Evolutionary conservation across 2,329 filamentous ascomycete species (phyloP), one percentile per base, ranked within the genome.

Genomic region (Grosmannia clavigera): DNA sequence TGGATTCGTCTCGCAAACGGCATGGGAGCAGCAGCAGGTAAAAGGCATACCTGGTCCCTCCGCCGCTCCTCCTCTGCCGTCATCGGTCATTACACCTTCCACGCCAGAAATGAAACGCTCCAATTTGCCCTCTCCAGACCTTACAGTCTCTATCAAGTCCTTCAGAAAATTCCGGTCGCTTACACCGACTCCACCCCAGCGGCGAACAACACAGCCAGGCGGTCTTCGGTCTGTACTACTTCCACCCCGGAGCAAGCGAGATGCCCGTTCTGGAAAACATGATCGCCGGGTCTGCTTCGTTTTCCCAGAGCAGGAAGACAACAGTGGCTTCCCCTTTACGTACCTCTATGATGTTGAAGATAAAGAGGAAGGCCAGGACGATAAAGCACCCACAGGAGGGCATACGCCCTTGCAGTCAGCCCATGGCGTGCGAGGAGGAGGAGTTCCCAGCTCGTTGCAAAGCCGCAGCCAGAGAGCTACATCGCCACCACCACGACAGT

Each of bases 101-200:
- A 67, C 65, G 4, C 67, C 67, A 2, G 65, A 66, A 35, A 68
- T 64, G 22, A 66, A 66, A 22, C 65, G 62, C 3, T 70, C 70
- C 27, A 65, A 68, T 61, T 65, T 72, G 38, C 70, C 71, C 2
- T 78, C 76, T 0, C 75, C 78, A 6, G 76, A 81, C 57, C 73
- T 76, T 16, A 74, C 74, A 5, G 71, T 80, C 35, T 76, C 75
- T 0, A 72, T 81, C 64, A 80, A 78, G 62, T 74, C 78, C 0
- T 82, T 82, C 65, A 73, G 77, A 1, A 74, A 75, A 1, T 82
- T 82, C 66, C 75, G 79, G 65, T 77, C 77, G 0, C 75, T 77
- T 0, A 79, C 78, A 0, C 76, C 79, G 1, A 71, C 74, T 50
- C 70, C 66, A 62, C 57, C 67, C 61, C 61, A 65, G 64, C 52